Evolutionary conservation across 1,284 basidiomycete species (phyloP), one percentile per base, ranked within the genome.

Genomic region (Marasmius oreades): DNA sequence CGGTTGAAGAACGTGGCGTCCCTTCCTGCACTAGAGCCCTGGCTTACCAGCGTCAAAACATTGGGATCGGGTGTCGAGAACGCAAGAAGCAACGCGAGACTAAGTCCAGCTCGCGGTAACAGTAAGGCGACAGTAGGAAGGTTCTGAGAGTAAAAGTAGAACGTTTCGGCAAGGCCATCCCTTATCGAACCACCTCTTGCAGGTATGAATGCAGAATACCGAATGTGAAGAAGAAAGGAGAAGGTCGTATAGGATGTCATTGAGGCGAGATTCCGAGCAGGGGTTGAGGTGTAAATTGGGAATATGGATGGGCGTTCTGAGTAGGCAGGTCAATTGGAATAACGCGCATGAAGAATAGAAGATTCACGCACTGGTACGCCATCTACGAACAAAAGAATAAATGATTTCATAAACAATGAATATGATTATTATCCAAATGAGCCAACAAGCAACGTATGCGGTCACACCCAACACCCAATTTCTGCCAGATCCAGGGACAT

Each of bases 191-290:
- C 75, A 57, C 83, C 80, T 50, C 73, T 70, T 66, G 83, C 77
- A 52, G 77, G 75, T 48, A 69, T 81, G 61, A 77, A 85, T 18
- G 90, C 86, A 10, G 84, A 82, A 58, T 76, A 75, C 42, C 91
- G 86, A 62, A 93, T 76, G 69, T 92, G 81, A 56, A 85, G 81
- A 62, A 95, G 75, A 74, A 94, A 93, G 70, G 85, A 88, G 69
- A 92, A 94, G 70, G 87, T 85, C 55, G 81, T 80, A 72, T 87
- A 94, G 11, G 90, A 93, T 2, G 83, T 79, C 74, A 94, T 82
- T 36, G 82, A 82, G 24, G 83, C 86, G 57, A 87, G 76, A 65
- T 83, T 86, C 72, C 84, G 87, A 5, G 83, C 90, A 6, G 90
- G 77, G 1, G 90, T 78, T 1, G 91, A 93, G 52, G 92, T 76